phyloP scores from a whole-genome alignment of 495 filamentous ascomycete genomes.

The Clavariopsis aquatica region DNA sequence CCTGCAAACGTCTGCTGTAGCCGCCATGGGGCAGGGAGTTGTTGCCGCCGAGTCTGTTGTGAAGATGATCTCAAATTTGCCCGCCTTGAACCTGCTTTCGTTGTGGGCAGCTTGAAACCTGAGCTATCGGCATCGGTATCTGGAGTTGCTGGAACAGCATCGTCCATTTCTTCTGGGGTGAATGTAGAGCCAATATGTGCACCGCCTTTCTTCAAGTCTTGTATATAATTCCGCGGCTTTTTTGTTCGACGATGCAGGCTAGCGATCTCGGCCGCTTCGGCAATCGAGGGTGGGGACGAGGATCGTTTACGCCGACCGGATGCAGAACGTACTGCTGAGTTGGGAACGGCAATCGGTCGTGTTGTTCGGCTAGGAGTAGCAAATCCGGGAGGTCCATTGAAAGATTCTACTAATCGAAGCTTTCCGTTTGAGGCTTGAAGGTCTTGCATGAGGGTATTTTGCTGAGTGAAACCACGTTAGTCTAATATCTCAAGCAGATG shows the following conservation, averaged over 20 bases:
- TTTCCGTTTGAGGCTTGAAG: slow-evolving; percentile 25
- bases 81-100: slow-evolving; percentile 14
- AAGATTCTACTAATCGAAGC: slow-evolving; percentile 10
- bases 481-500: not conserved
- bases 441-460: slow-evolving; percentile 22
- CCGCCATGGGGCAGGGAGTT: slow-evolving; percentile 23
- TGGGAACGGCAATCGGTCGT: not conserved
- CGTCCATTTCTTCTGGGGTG: slow-evolving; percentile 36
- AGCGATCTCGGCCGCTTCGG: slow-evolving; percentile 58
- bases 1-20: slow-evolving; percentile 24
- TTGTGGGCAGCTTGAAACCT: slow-evolving; percentile 31
- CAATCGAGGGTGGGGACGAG: slow-evolving; percentile 57
- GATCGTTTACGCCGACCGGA: slow-evolving; percentile 50
- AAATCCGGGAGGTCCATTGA: slow-evolving; percentile 21
- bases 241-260: slow-evolving; percentile 44
- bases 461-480: slow-evolving; percentile 16
- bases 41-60: slow-evolving; percentile 13
- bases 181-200: slow-evolving; percentile 10
- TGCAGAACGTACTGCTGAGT: slow-evolving; percentile 14
- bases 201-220: slow-evolving; percentile 11
- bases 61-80: slow-evolving; percentile 31
- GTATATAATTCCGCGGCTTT: slow-evolving; percentile 39
- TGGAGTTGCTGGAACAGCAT: slow-evolving; percentile 33
- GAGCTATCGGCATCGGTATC: slow-evolving; percentile 34
- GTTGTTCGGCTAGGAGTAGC: slow-evolving; percentile 23